Evolutionary conservation across 169 alveolate species (phyloP).

Genomic region (Plasmodium vivax): DNA sequence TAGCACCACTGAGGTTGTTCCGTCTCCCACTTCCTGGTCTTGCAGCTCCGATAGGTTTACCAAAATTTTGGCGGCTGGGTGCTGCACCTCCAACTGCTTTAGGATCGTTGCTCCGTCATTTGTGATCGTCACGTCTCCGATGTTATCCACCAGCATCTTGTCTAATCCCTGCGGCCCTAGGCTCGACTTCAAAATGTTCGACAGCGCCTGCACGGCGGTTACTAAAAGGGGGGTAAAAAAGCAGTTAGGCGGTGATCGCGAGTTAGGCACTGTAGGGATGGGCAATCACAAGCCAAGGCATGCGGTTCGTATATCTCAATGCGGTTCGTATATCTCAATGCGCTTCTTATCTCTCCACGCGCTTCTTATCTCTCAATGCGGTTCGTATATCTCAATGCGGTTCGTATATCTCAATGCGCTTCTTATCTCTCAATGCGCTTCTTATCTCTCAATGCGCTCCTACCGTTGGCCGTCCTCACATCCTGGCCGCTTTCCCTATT

Average conservation of each 20-base stretch:
- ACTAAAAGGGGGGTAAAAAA: constrained; percentile 76
- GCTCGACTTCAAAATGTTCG: constrained; percentile 97
- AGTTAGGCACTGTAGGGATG: neutral
- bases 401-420: no score
- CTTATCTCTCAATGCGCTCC: neutral
- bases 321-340: no score
- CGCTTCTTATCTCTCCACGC: no score
- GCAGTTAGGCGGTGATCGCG: neutral
- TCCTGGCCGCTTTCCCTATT: constrained; percentile 85
- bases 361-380: no score
- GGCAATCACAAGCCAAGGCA: neutral
- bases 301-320: no score
- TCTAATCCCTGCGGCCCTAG: constrained; percentile 99
- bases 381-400: no score
- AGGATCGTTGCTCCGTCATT: constrained; percentile 99
- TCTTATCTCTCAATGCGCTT: no score
- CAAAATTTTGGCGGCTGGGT: constrained; percentile 99
- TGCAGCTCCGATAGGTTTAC: constrained; percentile 97
- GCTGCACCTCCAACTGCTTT: constrained; percentile 98
- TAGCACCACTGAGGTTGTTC: constrained; percentile 99
- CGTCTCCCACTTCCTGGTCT: constrained; percentile 99
- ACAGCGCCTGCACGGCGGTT: constrained; percentile 97
- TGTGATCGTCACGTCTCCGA: constrained; percentile 99
- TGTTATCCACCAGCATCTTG: constrained; percentile 99
- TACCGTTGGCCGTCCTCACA: constrained; percentile 85